These are phyloP conservation scores for Mucor lusitanicus DNA, from an alignment of 371 early-diverging fungal species.

Conservation along the genomic window DNA sequence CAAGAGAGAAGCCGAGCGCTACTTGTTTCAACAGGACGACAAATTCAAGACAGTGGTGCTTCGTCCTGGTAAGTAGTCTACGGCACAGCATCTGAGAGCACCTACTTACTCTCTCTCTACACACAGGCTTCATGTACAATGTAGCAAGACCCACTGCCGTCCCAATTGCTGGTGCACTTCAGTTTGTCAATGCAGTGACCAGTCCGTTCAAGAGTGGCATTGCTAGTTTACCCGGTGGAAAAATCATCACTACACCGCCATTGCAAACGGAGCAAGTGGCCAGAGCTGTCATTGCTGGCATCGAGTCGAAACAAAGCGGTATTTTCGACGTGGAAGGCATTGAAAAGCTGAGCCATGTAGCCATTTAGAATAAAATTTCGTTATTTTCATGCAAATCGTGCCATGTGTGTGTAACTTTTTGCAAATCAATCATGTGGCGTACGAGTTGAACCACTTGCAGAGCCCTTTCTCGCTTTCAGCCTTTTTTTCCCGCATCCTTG, in stretches of 20 bases:
- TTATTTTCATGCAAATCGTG: not conserved
- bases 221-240: conserved; percentile 60
- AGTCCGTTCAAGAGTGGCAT: conserved; percentile 45
- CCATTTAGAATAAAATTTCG: conserved; percentile 8
- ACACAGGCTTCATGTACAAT: conserved; percentile 65
- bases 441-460: not conserved
- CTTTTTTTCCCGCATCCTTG: conserved; percentile 1
- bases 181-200: conserved; percentile 47
- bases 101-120: not conserved
- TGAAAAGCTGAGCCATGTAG: conserved; percentile 25
- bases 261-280: conserved; percentile 66
- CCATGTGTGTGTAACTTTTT: conserved; percentile 10
- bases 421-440: not conserved
- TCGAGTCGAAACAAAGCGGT: conserved; percentile 43
- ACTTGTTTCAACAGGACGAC: conserved; percentile 50
- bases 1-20: conserved; percentile 73
- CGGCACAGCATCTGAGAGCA: too few species aligned
- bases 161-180: conserved; percentile 61
- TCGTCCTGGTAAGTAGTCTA: conserved; percentile 57
- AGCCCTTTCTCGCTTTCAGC: not conserved
- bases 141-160: conserved; percentile 57
- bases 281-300: conserved; percentile 55
- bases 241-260: conserved; percentile 60
- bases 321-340: conserved; percentile 60
- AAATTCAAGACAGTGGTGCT: conserved; percentile 61